Evolutionary conservation across 2,329 filamentous ascomycete genomes (phyloP), one percentile per base, ranked within the genome.

Genomic region (Fusarium protoensiforme): DNA sequence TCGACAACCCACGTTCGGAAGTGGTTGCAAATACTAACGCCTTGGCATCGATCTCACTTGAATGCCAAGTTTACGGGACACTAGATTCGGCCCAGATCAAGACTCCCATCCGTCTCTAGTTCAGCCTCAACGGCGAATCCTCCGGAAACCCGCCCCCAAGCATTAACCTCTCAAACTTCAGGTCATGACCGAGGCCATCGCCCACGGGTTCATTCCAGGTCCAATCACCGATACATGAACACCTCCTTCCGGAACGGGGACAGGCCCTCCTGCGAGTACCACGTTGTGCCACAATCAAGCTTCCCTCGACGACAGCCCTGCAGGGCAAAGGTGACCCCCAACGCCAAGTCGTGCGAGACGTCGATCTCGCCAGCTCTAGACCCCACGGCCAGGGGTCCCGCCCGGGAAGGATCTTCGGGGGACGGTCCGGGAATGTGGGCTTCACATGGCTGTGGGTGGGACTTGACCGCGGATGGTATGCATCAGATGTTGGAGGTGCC

Each of bases 121-220:
- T 81, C 60, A 72, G 65, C 35, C 64, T 74, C 61, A 84, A 85
- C 62, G 85, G 86, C 16, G 81, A 79, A 11, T 81, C 77, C 2
- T 79, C 81, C 2, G 78, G 80, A 2, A 78, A 86, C 62, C 82
- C 84, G 0, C 75, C 81, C 1, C 84, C 86, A 1, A 88, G 85
- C 1, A 85, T 87, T 3, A 83, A 85, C 68, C 81, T 86, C 72
- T 74, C 61, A 79, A 84, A 72, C 81, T 86, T 68, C 84, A 90
- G 73, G 85, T 86, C 31, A 78, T 69, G 24, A 79, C 71, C 13
- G 43, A 66, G 24, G 59, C 66, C 38, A 54, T 71, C 22, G 64
- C 71, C 22, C 61, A 71, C 64, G 65, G 64, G 46, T 66, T 62
- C 33, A 68, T 53, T 13, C 63, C 51, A 53, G 57, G 38, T 68